A percentile compares a stretch with the other conserved stretches of the same genome.
Evolutionary conservation across 331 rosid species (phyloP).

Genomic region (Malus hybrid): DNA sequence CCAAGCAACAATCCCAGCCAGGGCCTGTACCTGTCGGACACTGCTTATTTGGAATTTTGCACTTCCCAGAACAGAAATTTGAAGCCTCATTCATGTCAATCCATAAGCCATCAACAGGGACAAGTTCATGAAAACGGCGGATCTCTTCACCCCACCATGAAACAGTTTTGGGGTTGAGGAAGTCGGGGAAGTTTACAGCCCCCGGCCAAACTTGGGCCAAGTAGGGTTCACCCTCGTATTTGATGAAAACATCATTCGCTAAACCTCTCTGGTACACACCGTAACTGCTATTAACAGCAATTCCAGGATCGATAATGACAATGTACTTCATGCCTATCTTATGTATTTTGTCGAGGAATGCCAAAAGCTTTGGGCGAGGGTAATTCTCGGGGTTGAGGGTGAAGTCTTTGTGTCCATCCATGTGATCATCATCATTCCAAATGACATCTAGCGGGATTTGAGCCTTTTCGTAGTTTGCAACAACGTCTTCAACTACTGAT

Average conservation of each 20-base stretch:
- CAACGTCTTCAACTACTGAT: slow-evolving; percentile 92
- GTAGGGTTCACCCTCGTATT: slow-evolving; percentile 76
- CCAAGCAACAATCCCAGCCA: slow-evolving; percentile 83
- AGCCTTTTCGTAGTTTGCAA: slow-evolving; percentile 74
- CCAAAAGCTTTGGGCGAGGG: slow-evolving; percentile 72
- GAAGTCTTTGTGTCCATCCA: slow-evolving; percentile 87
- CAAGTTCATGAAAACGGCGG: slow-evolving; percentile 79
- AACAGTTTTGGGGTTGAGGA: slow-evolving; percentile 83
- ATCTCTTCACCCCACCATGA: slow-evolving; percentile 91
- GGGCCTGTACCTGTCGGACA: slow-evolving; percentile 71
- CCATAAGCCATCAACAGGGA: slow-evolving; percentile 88
- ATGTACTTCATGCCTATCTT: slow-evolving; percentile 83
- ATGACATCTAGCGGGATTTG: slow-evolving; percentile 90
- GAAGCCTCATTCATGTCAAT: slow-evolving; percentile 94
- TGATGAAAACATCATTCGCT: slow-evolving; percentile 78
- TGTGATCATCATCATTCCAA: slow-evolving; percentile 97
- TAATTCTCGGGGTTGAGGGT: slow-evolving; percentile 59
- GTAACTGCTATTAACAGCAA: slow-evolving; percentile 57
- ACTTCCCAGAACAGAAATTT: slow-evolving; percentile 78
- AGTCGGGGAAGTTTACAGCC: slow-evolving; percentile 89
- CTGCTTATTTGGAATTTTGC: slow-evolving; percentile 54
- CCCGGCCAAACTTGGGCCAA: slow-evolving; percentile 99
- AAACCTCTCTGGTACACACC: slow-evolving; percentile 78
- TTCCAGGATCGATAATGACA: slow-evolving; percentile 89
- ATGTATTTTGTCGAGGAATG: slow-evolving; percentile 77